A percentile compares a stretch with the other conserved stretches of the same genome.
Conservation (phyloP, 2,329 filamentous ascomycete genomes). For the Colletotrichum costaricense region DNA sequence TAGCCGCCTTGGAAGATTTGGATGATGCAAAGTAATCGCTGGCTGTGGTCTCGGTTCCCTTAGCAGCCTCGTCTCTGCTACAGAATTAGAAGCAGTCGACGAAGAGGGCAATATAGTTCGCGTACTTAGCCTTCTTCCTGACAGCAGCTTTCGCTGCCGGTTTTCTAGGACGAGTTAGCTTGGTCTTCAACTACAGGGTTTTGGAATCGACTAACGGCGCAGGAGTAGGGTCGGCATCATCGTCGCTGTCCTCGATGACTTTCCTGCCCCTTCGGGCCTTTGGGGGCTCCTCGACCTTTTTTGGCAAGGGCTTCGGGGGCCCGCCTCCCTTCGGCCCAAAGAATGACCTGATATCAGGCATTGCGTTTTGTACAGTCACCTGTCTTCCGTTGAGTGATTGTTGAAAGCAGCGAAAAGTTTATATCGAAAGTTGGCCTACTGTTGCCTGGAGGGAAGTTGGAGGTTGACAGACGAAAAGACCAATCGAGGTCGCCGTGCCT, state of each 20-base stretch:
- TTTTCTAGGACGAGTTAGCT: conserved; percentile 17
- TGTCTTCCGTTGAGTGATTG: background rate
- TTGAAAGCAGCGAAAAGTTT: background rate
- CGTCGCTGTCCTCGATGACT: conserved; percentile 84
- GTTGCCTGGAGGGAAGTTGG: conserved; percentile 20
- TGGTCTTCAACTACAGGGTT: background rate
- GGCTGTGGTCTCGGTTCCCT: conserved; percentile 64
- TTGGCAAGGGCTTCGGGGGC: conserved; percentile 59
- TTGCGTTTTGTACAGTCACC: conserved; percentile 48
- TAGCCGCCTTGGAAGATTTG: conserved; percentile 53
- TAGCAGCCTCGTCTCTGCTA: conserved; percentile 52
- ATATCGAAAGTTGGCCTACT: background rate
- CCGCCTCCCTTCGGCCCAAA: conserved; percentile 81
- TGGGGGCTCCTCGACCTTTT: conserved; percentile 57
- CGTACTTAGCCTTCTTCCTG: conserved; percentile 68
- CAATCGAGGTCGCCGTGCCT: conserved; percentile 19
- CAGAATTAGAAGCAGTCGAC: conserved; percentile 24
- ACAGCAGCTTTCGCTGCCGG: conserved; percentile 42
- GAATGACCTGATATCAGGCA: conserved; percentile 94
- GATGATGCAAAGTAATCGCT: conserved; percentile 68
- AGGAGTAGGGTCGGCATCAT: conserved; percentile 70
- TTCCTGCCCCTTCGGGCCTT: conserved; percentile 68
- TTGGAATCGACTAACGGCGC: background rate
- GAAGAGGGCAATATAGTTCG: conserved; percentile 1
- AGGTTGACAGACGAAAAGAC: background rate